These are phyloP conservation scores for Ophiostoma ulmi DNA, from an alignment of 2,329 filamentous ascomycete species.

Conservation along the genomic window DNA sequence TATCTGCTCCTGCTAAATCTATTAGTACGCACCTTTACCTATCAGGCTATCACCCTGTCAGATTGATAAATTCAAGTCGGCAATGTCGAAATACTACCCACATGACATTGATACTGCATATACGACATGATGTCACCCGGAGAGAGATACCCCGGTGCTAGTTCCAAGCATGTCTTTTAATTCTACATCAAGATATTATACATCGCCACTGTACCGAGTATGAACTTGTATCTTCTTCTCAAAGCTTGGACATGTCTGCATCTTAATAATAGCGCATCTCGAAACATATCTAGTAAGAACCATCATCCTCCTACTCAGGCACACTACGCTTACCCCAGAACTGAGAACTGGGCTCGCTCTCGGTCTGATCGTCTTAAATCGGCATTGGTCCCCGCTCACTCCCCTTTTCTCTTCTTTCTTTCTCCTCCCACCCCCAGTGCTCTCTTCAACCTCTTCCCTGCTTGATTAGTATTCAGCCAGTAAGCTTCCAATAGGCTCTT, in stretches of 20 bases:
- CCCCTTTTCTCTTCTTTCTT: background rate
- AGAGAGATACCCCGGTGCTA: background rate
- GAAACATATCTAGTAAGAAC: background rate
- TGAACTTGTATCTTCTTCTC: background rate
- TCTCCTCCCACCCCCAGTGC: background rate
- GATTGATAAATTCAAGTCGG: background rate
- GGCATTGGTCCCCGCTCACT: background rate
- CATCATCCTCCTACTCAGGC: background rate
- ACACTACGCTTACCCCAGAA: background rate
- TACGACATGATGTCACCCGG: constrained; percentile 11
- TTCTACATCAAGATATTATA: background rate
- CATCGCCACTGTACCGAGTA: background rate
- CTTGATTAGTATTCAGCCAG: background rate
- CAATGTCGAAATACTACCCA: background rate
- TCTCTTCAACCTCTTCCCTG: background rate
- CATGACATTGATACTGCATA: background rate
- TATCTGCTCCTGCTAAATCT: background rate
- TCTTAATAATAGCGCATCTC: constrained; percentile 7
- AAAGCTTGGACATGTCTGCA: background rate
- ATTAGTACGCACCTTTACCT: background rate
- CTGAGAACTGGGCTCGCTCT: background rate
- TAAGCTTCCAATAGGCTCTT: background rate
- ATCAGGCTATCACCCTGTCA: background rate
- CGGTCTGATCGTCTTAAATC: background rate
- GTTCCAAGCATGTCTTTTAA: background rate